Conservation (phyloP, 768 basidiomycete species). For the Rhodotorula toruloides region DNA sequence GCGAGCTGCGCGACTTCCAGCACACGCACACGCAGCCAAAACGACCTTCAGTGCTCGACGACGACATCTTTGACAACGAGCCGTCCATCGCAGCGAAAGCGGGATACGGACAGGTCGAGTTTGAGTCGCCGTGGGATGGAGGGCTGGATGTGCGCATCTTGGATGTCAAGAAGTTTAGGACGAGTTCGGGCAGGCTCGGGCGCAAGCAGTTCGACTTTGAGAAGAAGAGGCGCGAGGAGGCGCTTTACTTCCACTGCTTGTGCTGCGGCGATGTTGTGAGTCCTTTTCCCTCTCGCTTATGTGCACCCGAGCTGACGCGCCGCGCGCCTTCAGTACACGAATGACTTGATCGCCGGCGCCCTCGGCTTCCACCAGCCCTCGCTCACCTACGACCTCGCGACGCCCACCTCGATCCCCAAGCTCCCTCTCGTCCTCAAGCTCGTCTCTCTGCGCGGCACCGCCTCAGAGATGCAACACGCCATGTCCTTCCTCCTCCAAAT, state of each 20-base stretch:
- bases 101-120: constrained; percentile 10
- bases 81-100: not conserved
- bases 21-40: not conserved
- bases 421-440: constrained; percentile 9
- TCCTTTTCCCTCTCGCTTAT: not conserved
- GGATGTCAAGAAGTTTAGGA: not conserved
- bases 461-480: not conserved
- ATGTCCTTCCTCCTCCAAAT: constrained; percentile 20
- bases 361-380: constrained; percentile 17
- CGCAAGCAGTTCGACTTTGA: not conserved
- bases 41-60: not conserved
- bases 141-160: constrained; percentile 25
- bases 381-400: not conserved
- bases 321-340: not conserved
- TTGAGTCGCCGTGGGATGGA: constrained; percentile 19
- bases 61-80: constrained; percentile 6
- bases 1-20: constrained; percentile 1
- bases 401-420: not conserved
- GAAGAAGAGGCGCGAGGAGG: not conserved
- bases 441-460: constrained; percentile 4
- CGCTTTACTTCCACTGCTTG: constrained; percentile 9
- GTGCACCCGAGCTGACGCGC: no score
- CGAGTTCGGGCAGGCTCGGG: constrained; percentile 7
- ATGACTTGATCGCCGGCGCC: constrained; percentile 23
- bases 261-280: constrained; percentile 17